phyloP scores from a whole-genome alignment of 2,329 filamentous ascomycete species.

The Colletotrichum sp. region DNA sequence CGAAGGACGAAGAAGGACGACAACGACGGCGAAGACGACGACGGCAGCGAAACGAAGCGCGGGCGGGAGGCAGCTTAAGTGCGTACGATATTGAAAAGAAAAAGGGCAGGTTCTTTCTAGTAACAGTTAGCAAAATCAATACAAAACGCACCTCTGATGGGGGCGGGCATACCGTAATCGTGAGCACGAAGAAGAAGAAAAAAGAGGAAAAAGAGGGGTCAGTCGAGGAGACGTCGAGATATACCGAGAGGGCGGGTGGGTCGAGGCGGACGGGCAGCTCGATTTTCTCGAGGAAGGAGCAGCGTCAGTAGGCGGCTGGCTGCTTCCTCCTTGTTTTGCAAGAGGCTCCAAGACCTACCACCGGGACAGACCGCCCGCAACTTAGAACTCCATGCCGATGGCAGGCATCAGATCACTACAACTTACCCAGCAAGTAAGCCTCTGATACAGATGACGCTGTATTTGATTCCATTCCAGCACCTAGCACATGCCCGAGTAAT shows the following conservation, averaged over 20 bases:
- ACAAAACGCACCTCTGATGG: not conserved
- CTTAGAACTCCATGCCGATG: too few species aligned
- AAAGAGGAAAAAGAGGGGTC: not conserved
- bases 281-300: not conserved
- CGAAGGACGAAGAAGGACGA: not conserved
- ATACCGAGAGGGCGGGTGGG: not conserved
- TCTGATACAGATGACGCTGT: too few species aligned
- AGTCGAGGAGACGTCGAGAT: not conserved
- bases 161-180: not conserved
- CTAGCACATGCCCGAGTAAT: too few species aligned
- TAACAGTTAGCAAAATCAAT: not conserved
- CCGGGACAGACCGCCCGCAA: too few species aligned
- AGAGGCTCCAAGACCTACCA: not conserved
- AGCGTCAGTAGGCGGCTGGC: not conserved
- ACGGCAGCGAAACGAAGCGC: too few species aligned
- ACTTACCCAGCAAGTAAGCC: too few species aligned
- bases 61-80: too few species aligned
- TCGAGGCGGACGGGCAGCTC: not conserved
- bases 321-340: not conserved
- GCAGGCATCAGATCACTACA: too few species aligned
- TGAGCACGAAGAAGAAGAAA: not conserved
- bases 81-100: too few species aligned
- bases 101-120: too few species aligned
- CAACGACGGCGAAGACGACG: too few species aligned
- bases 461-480: too few species aligned